Conservation (phyloP, 1,139 yeast species). For the Geotrichum cucujoidarum region DNA sequence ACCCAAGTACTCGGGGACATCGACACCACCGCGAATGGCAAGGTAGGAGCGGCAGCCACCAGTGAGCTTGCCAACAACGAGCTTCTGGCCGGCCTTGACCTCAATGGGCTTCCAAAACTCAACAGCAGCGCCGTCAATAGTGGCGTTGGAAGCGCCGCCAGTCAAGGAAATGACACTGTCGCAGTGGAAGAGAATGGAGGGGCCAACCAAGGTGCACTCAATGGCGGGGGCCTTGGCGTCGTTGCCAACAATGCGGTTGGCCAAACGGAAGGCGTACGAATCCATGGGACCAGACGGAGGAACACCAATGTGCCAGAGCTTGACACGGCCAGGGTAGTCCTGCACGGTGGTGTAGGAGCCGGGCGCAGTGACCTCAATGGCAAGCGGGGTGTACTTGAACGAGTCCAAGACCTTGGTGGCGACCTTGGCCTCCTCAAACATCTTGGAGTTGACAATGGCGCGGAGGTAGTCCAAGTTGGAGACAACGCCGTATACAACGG, state of each 20-base stretch:
- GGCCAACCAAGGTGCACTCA: constrained; percentile 85
- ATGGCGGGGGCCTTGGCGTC: constrained; percentile 76
- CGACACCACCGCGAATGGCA: constrained; percentile 89
- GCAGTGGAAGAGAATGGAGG: constrained; percentile 75
- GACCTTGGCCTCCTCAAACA: constrained; percentile 80
- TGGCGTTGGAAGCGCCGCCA: constrained; percentile 72
- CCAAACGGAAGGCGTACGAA: constrained; percentile 78
- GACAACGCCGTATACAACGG: constrained; percentile 80
- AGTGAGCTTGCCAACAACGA: constrained; percentile 72
- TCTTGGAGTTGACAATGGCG: constrained; percentile 72
- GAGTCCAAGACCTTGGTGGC: constrained; percentile 83
- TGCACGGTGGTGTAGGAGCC: constrained; percentile 96
- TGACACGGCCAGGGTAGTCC: constrained; percentile 89
- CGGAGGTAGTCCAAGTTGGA: constrained; percentile 87
- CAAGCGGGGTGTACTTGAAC: constrained; percentile 73
- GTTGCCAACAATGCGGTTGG: constrained; percentile 88
- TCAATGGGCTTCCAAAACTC: constrained; percentile 66
- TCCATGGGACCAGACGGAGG: constrained; percentile 99
- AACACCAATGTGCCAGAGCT: constrained; percentile 87
- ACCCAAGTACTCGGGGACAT: constrained; percentile 88
- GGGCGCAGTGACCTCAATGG: constrained; percentile 76
- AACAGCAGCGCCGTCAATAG: constrained; percentile 56
- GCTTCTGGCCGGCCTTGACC: constrained; percentile 67
- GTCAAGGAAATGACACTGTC: constrained; percentile 74
- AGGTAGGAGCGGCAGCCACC: constrained; percentile 86